Evolutionary conservation across 352 stramenopile genomes (phyloP).

Genomic region (Globisporangium cederbergense): DNA sequence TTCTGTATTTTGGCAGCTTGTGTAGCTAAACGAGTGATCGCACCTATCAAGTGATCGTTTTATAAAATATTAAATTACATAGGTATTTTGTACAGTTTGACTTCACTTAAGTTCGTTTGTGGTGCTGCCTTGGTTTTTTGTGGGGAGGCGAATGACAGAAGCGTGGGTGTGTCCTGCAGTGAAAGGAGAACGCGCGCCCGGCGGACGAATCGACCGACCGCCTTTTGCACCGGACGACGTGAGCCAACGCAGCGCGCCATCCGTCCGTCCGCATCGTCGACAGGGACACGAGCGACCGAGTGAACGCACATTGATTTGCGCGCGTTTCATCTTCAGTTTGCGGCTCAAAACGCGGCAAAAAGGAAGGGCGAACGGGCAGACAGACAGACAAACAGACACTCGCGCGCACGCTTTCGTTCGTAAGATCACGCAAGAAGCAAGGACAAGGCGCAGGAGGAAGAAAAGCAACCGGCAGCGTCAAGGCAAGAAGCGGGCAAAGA

Average conservation of each 20-base stretch:
- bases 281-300: neutral
- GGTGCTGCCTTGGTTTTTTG: conserved; percentile 7
- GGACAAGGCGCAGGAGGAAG: neutral
- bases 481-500: neutral
- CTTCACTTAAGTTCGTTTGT: neutral
- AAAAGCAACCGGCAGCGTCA: neutral
- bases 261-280: neutral
- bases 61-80: neutral
- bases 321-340: neutral
- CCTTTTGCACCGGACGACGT: neutral
- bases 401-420: neutral
- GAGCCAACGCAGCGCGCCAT: neutral
- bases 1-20: no score
- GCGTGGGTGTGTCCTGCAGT: neutral
- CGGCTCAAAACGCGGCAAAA: neutral
- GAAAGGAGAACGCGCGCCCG: conserved; percentile 6
- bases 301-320: neutral
- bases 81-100: neutral
- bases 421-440: neutral
- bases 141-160: conserved; percentile 14
- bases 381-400: neutral
- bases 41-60: neutral
- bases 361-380: neutral
- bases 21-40: no score
- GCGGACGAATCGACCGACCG: neutral